Base-by-base conservation (phyloP, 1,284 basidiomycete species). In the Ganoderma sinense region DNA sequence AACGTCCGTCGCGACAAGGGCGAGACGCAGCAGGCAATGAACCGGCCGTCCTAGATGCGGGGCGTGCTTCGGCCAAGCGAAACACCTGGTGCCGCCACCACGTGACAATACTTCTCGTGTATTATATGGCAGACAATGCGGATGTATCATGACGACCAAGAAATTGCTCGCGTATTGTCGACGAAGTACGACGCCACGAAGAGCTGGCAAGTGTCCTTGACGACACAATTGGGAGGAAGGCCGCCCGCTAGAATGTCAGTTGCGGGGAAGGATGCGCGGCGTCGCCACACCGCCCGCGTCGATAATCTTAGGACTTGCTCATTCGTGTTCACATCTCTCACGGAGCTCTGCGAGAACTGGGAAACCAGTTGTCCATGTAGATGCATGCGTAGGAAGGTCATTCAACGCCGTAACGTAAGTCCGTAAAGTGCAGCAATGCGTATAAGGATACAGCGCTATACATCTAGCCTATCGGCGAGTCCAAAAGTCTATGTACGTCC, bases 1-100 rank as follows among this genome's bases (percentile, higher is more conserved):
- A 88, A 90, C 68, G 67, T 81, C 1, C 84, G 82, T 71, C 84
- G 91, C 31, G 88, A 90, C 77, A 90, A 91, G 76, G 91, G 91
- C 2, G 76, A 86, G 71, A 76, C 83, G 0, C 83, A 91, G 76
- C 87, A 90, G 80, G 80, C 87, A 33, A 55, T 84, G 43, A 91
- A 91, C 78, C 53, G 29, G 26, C 53, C 53, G 26, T 56, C 31
- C 14, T 31, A 33, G 18, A 33, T 33, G 53, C 16, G 4, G 23
- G 53, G 16, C 29, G 16, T 29, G 18, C 11, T 13, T 51, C 23
- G 10, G 48, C 4, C 3, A 26, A 5, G n/a, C 23, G 23, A 10
- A 51, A 6, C 23, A 26, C n/a, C 23, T 51, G 23, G 48, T 51
- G 23, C 26, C 36, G 13, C 11, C 48, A 11, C 48, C 11, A 13